Evolutionary conservation across 1,139 yeast species (phyloP), one percentile per base, ranked within the genome.

Genomic region (Blastobotrys illinoisensis): DNA sequence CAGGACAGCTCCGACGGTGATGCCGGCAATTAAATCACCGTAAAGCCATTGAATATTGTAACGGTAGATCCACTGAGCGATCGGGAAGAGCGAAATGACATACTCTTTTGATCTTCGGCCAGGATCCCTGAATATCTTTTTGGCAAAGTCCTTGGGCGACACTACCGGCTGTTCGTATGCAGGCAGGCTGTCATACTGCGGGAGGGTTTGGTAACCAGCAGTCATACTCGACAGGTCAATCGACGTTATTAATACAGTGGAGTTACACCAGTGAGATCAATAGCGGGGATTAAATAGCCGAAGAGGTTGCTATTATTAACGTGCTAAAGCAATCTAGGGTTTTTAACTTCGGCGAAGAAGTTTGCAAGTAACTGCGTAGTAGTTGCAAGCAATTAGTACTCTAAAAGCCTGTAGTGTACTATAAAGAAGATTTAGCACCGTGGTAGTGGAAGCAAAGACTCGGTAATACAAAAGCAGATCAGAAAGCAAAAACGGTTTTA

Each of bases 1-100:
- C 63, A 90, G 79, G 18, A 91, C 97, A 60, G 88, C 84, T 48
- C 97, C 97, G 13, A 90, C 96, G 2, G 97, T 88, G 57, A 91
- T 78, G 67, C 97, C 97, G 1, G 98, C 97, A 58, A 90, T 83
- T 59, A 90, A 71, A 71, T 91, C 98, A 49, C 91, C 82, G 58
- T 82, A 80, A 19, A 86, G 74, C 97, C 97, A 91, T 48, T 78
- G 78, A 14, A 76, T 66, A 66, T 91, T 91, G 71, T 90, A 91
- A 66, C 89, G 88, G 58, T 86, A 80, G 54, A 90, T 82, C 98
- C 98, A 90, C 20, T 75, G 73, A 1, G 81, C 70, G 48, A 91
- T 84, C 4, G 97, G 98, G 68, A 90, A 88, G 47, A 90, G 68
- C 1, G 93, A 84, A 18, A 74, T 58, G 2, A 83, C 56, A 64